phyloP scores from a whole-genome alignment of 2,329 filamentous ascomycete species.

The Apiospora malaysiana region DNA sequence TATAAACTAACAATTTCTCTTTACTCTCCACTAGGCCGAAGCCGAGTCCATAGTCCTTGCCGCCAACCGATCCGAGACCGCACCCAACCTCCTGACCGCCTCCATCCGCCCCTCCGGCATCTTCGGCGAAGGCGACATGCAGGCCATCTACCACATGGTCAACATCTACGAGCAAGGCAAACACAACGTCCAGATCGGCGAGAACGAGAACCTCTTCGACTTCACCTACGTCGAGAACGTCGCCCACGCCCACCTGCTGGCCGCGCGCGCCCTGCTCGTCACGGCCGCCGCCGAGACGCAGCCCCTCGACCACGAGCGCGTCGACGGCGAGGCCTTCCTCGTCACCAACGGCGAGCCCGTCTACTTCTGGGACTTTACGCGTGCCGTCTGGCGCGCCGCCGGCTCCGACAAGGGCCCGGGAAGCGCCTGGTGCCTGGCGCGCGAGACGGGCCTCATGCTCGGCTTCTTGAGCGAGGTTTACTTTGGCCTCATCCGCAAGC shows the following conservation, averaged over 20 bases:
- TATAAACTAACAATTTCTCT: background rate
- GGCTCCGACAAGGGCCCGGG: constrained; percentile 58
- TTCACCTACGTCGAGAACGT: constrained; percentile 70
- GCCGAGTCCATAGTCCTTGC: constrained; percentile 82
- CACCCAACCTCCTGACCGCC: constrained; percentile 71
- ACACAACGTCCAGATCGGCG: constrained; percentile 80
- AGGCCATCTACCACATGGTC: constrained; percentile 75
- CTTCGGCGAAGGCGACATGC: constrained; percentile 87
- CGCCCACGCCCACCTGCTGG: constrained; percentile 81
- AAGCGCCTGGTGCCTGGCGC: constrained; percentile 61
- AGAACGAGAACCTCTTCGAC: constrained; percentile 68
- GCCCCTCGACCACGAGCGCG: constrained; percentile 73
- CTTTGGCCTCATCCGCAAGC: constrained; percentile 55
- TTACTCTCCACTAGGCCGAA: constrained; percentile 58
- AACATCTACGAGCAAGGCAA: constrained; percentile 71
- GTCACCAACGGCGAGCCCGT: constrained; percentile 88
- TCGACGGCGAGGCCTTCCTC: constrained; percentile 88
- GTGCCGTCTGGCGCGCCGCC: constrained; percentile 74
- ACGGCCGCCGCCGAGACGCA: constrained; percentile 61
- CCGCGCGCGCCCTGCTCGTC: constrained; percentile 72
- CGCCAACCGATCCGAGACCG: constrained; percentile 67
- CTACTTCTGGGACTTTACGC: constrained; percentile 89
- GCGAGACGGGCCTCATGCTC: constrained; percentile 56
- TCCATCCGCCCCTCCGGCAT: constrained; percentile 87
- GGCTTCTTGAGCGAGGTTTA: constrained; percentile 61